Evolutionary conservation across 768 basidiomycete genomes (phyloP), one percentile per base, ranked within the genome.

Genomic region (Auricularia sp.): DNA sequence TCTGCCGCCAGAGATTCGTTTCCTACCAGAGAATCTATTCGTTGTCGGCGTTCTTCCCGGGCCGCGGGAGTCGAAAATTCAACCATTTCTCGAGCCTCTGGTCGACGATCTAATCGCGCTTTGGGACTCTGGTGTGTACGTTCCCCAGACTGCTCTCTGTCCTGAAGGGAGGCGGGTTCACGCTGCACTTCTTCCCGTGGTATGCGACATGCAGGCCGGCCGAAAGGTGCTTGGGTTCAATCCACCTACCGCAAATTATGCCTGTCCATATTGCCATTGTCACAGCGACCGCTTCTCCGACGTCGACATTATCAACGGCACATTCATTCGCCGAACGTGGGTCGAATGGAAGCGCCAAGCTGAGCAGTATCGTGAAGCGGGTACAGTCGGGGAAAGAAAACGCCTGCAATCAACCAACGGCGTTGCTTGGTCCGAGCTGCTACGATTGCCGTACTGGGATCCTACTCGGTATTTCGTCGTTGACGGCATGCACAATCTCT

Each of bases 401-500:
- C 58, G 3, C 34, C 62, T 72, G 61, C 68, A 66, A 63, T 67
- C 72, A 6, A 54, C 61, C 36, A 67, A 64, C 39, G 74, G 76
- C 1, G 58, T 77, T 1, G 62, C 73, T 0, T 79, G 70, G 69
- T 72, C 73, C 0, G 69, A 71, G 13, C 64, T 78, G 0, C 67
- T 75, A 18, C 61, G 66, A 4, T 70, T 80, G 7, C 73, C 75
- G 0, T 79, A 79, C 67, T 79, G 74, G 71, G 68, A 77, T 47
- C 72, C 72, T 3, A 71, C 70, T 34, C 3, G n/a, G 7, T 65
- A 63, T 5, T 34, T 70, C 1, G 68, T 71, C 3, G 65, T 77
- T 21, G 77, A 80, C 45, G 63, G 71, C 2, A 80, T 80, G 77
- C 78, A 80, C 42, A 71, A 72, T n/a, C 66, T 79, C 2, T 72